These are phyloP conservation scores for Thelonectria olida DNA, from an alignment of 2,329 filamentous ascomycete genomes.

Conservation along the genomic window DNA sequence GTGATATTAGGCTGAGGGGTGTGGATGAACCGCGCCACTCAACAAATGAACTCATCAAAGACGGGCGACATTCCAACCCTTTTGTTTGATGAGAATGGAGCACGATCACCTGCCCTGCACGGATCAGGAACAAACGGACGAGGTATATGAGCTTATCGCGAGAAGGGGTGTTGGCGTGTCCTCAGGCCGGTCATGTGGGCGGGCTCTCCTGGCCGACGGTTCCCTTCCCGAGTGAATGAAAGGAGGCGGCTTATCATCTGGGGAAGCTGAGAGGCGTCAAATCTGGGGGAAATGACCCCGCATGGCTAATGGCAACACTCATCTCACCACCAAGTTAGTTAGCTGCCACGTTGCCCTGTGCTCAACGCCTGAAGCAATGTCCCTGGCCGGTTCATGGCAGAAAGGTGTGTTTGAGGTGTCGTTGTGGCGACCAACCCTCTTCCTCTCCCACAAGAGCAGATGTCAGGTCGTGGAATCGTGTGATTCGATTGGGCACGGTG, in stretches of 20 bases:
- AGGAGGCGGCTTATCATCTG: constrained; percentile 7
- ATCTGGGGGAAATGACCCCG: constrained; percentile 20
- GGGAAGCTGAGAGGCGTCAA: constrained; percentile 6
- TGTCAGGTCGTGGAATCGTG: background rate
- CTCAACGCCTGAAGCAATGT: background rate
- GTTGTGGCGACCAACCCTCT: background rate
- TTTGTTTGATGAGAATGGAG: background rate
- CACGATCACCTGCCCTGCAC: background rate
- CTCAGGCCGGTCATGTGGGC: constrained; percentile 1
- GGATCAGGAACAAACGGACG: background rate
- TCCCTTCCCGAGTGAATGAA: background rate
- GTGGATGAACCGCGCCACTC: background rate
- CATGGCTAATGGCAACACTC: constrained; percentile 10
- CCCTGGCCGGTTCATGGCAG: background rate
- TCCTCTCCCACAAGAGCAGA: background rate
- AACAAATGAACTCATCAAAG: background rate
- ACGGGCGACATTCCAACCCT: background rate
- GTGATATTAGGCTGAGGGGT: constrained; percentile 14
- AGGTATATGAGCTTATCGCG: constrained; percentile 11
- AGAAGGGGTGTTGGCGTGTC: constrained; percentile 4
- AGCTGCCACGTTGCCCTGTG: background rate
- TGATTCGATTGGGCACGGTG: constrained; percentile 1
- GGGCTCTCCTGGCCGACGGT: background rate
- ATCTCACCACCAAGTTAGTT: background rate
- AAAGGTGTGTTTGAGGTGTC: background rate